Conservation (phyloP, 2,329 filamentous ascomycete species). For the Neonectria hederae region DNA sequence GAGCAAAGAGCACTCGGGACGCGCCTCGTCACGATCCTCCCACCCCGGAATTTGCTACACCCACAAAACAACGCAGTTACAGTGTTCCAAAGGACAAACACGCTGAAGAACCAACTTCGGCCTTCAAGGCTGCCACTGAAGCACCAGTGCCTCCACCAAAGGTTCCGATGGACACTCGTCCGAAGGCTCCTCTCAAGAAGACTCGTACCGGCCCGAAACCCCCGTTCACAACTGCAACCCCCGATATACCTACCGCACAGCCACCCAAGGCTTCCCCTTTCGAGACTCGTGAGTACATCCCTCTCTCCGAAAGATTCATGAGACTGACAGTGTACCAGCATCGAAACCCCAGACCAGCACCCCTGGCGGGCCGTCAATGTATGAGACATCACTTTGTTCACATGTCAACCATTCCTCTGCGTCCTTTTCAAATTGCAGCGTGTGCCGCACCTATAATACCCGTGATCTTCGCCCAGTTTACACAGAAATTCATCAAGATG, state of each 20-base stretch:
- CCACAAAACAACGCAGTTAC: constrained; percentile 45
- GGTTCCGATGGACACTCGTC: constrained; percentile 30
- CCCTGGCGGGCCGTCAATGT: constrained; percentile 56
- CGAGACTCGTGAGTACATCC: constrained; percentile 27
- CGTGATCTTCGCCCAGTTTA: constrained; percentile 4
- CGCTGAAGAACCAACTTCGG: constrained; percentile 11
- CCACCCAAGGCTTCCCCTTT: constrained; percentile 19
- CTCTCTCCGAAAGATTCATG: background rate
- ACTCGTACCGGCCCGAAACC: constrained; percentile 35
- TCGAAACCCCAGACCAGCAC: constrained; percentile 26
- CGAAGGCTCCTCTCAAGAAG: constrained; percentile 39
- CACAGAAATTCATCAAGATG: constrained; percentile 17
- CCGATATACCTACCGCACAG: constrained; percentile 22
- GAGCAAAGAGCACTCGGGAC: constrained; percentile 58
- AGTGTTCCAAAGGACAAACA: constrained; percentile 43
- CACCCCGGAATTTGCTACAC: constrained; percentile 34
- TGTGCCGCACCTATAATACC: constrained; percentile 19
- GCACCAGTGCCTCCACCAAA: constrained; percentile 18
- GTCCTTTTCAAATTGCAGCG: constrained; percentile 23
- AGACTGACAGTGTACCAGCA: constrained; percentile 21
- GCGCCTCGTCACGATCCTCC: constrained; percentile 41
- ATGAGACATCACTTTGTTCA: constrained; percentile 48
- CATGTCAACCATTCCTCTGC: constrained; percentile 24
- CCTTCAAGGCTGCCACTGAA: background rate
- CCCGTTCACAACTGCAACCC: background rate